These are phyloP conservation scores for Salix arbutifolia DNA, from an alignment of 345 rosid species.

Conservation along the genomic window DNA sequence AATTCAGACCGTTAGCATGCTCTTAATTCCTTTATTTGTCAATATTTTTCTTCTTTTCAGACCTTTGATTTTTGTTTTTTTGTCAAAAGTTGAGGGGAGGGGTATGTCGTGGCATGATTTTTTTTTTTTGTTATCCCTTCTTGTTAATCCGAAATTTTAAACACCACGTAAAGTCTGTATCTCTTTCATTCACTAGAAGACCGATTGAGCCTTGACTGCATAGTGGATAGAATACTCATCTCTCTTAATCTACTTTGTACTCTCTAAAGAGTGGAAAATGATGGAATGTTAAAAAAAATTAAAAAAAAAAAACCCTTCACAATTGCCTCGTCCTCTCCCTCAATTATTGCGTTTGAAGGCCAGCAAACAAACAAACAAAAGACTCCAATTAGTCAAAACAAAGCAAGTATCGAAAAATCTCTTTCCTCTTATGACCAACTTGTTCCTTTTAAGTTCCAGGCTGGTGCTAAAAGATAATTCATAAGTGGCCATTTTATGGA, in stretches of 20 bases:
- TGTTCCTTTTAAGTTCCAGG: background rate
- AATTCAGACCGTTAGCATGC: background rate
- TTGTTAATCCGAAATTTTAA: background rate
- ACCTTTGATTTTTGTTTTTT: background rate
- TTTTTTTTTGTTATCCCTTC: background rate
- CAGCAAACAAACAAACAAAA: background rate
- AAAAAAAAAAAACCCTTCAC: background rate
- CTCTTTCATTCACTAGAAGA: too few species aligned
- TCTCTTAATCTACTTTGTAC: background rate
- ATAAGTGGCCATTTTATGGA: background rate
- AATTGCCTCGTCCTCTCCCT: background rate
- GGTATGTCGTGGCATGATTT: background rate
- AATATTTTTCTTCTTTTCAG: background rate
- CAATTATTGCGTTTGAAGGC: background rate
- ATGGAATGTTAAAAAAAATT: background rate
- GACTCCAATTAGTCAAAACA: background rate
- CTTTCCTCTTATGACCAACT: background rate
- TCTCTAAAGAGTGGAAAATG: background rate
- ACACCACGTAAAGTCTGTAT: background rate
- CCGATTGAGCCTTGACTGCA: too few species aligned
- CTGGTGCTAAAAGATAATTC: background rate
- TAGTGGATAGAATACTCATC: background rate
- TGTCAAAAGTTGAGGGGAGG: background rate
- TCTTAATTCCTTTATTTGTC: background rate
- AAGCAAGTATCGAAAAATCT: background rate